Base-by-base conservation (phyloP, 768 basidiomycete species). In the Baorangia bicolor region DNA sequence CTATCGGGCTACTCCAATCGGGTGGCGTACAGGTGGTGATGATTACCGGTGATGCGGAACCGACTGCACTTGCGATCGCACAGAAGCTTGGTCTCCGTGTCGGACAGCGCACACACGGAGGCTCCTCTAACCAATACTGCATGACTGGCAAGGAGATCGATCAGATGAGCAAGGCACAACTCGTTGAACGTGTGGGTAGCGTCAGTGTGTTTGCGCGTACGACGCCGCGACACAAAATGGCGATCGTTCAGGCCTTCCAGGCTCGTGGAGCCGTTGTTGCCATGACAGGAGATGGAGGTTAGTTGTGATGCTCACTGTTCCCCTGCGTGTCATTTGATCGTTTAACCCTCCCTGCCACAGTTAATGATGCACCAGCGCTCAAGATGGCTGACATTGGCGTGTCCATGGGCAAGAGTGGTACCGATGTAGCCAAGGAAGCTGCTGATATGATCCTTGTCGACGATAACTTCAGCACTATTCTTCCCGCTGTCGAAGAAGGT, bases 331-430 rank as follows among this genome's bases (percentile, higher is more conserved):
- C 6, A 10, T n/a, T 47, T 55, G 34, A 46, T 41, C 10, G 10
- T 27, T 33, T 1, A 13, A 42, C 35, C 10, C 0, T 39, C 14
- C 27, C 25, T 5, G 6, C 44, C 44, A 45, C 46, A 83, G 95
- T 98, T 16, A 98, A 98, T 69, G 96, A 98, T 63, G 94, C 96
- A 0, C 96, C 95, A 3, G 95, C 96, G 38, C 76, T 98, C 57
- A 97, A 95, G 74, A 93, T 94, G 92, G 95, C 96, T 3, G 95
- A 98, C 69, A 97, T 98, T 64, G 96, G 96, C 13, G 85, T 98
- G 50, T 92, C 93, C 37, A 98, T 98, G 96, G 96, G 96, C 54
- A 93, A 91, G 74, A 92, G 90, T 58, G 96, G 96, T n/a, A 97
- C 96, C 20, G 96, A 98, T 68, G 96, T 98, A 12, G 94, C 96